Base-by-base conservation (phyloP, 176 grass and related monocot genomes). In the Phyllostachys edulis region DNA sequence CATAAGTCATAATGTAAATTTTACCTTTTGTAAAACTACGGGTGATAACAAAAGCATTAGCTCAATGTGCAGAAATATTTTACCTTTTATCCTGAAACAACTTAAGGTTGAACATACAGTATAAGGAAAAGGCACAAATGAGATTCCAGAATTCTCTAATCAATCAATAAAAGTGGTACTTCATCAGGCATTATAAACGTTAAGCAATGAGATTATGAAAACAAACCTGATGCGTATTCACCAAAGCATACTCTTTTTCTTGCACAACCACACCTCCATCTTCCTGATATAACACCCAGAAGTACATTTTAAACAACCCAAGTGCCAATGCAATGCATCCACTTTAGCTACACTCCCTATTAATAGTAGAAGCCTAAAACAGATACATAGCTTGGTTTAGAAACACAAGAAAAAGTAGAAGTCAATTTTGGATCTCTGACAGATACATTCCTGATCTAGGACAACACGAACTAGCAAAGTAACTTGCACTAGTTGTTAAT, bases 1-100 rank as follows among this genome's bases (percentile, higher is more conserved):
- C 64, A 82, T 47, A 61, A 14, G 26, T 87, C 39, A 32, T 84
- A 42, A 63, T 73, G 69, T 64, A 41, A 52, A 55, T 37, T 73
- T 68, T 24, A 98, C 96, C 96, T 95, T 88, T 95, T 98, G 91
- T 95, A 98, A 75, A 97, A 97, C 95, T 97, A 73, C 77, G 92
- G 47, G 79, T 45, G 80, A 50, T 87, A 42, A 75, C 38, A 65
- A 62, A 70, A 79, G 5, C 66, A 87, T 54, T 57, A 72, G 82
- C 24, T 80, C 50, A 26, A 84, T 64, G 38, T 51, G 44, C 42
- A 84, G 12, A 75, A 84, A 51, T 24, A 49, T 37, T 50, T 61
- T 73, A 13, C 54, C 9, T 10, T 77, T 32, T 38, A 69, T 80
- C 52, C 50, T 59, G 38, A 41, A 12, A 61, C 17, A 71, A 61